These are phyloP conservation scores for Cucumis sativus DNA, from an alignment of 306 rosid genomes.

Conservation along the genomic window Cucumber_9930_V3 NC_026658.2:26260501-26261000, in stretches of 20 bases:
- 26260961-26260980: neutral
- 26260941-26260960: neutral
- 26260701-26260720: too few species aligned
- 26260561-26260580: too few species aligned
- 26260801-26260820: neutral
- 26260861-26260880: neutral
- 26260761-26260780: neutral
- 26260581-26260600: too few species aligned
- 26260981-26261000: neutral
- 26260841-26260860: neutral
- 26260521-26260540: too few species aligned
- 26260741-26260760: neutral
- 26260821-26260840: neutral
- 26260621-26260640: too few species aligned
- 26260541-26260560: too few species aligned
- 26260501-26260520: too few species aligned
- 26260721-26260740: too few species aligned
- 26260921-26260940: conserved; percentile 5
- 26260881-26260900: neutral
- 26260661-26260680: too few species aligned
- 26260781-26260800: neutral
- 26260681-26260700: too few species aligned
- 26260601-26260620: too few species aligned
- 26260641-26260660: too few species aligned
- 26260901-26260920: conserved; percentile 4